phyloP scores from a whole-genome alignment of 2,329 filamentous ascomycete genomes.

The Monilinia aucupariae region DNA sequence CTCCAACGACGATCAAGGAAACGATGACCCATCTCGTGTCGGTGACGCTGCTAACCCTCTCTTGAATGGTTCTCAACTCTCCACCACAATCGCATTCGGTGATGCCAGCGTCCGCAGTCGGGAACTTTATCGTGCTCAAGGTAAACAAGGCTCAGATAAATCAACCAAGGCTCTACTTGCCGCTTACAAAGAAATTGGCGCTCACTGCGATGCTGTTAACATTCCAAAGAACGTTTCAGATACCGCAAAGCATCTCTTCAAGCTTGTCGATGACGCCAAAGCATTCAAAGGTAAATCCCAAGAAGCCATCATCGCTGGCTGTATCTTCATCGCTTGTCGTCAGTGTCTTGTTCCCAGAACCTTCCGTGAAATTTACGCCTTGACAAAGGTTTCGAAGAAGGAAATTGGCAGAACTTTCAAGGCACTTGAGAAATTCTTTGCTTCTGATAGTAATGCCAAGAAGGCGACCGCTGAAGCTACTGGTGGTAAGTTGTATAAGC shows the following conservation, averaged over 20 bases:
- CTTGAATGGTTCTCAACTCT: constrained; percentile 81
- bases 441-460: constrained; percentile 61
- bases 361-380: constrained; percentile 87
- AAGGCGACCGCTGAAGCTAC: constrained; percentile 44
- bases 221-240: constrained; percentile 78
- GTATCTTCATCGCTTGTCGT: constrained; percentile 95
- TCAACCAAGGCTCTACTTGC: constrained; percentile 72
- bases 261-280: constrained; percentile 86
- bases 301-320: constrained; percentile 89
- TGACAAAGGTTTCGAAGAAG: constrained; percentile 94
- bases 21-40: constrained; percentile 95
- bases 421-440: constrained; percentile 79
- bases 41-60: constrained; percentile 89
- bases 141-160: constrained; percentile 76
- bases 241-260: constrained; percentile 91
- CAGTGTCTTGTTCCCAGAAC: constrained; percentile 82
- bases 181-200: constrained; percentile 83
- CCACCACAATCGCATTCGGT: constrained; percentile 80
- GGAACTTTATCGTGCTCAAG: constrained; percentile 78
- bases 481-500: constrained; percentile 46
- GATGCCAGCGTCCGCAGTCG: constrained; percentile 65
- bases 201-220: constrained; percentile 78
- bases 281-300: constrained; percentile 93
- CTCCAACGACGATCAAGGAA: constrained; percentile 94
- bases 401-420: constrained; percentile 97